Evolutionary conservation across 768 basidiomycete species (phyloP).

Genomic region (Astraeus odoratus): DNA sequence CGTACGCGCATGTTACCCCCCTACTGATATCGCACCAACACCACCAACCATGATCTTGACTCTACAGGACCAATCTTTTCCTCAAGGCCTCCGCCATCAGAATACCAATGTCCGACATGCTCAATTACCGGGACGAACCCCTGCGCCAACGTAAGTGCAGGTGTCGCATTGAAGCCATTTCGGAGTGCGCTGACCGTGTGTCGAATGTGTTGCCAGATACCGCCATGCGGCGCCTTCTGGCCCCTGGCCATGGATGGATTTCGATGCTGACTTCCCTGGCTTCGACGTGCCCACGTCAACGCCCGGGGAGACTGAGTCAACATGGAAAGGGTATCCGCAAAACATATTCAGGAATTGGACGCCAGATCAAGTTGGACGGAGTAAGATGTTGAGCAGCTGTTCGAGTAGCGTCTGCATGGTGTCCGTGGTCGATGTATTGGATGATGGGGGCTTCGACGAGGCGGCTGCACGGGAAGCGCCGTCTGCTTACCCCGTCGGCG

Average conservation of each 20-base stretch:
- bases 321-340: constrained; percentile 26
- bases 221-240: constrained; percentile 34
- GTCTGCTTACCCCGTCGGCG: constrained; percentile 7
- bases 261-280: constrained; percentile 25
- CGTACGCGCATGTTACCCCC: neutral
- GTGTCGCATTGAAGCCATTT: neutral
- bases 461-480: neutral
- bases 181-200: neutral
- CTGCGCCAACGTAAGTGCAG: neutral
- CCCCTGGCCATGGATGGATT: constrained; percentile 38
- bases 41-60: neutral
- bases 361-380: constrained; percentile 21
- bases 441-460: constrained; percentile 8
- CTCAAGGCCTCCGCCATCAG: too few species aligned
- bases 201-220: constrained; percentile 13
- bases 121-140: neutral
- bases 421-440: constrained; percentile 19
- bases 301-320: neutral
- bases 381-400: constrained; percentile 22
- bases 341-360: constrained; percentile 29
- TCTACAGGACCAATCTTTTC: neutral
- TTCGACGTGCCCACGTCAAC: neutral
- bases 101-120: neutral
- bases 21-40: neutral
- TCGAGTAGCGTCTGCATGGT: constrained; percentile 12